Conservation (phyloP, 805 yeast species). For the Wickerhamiella siamensis region DNA sequence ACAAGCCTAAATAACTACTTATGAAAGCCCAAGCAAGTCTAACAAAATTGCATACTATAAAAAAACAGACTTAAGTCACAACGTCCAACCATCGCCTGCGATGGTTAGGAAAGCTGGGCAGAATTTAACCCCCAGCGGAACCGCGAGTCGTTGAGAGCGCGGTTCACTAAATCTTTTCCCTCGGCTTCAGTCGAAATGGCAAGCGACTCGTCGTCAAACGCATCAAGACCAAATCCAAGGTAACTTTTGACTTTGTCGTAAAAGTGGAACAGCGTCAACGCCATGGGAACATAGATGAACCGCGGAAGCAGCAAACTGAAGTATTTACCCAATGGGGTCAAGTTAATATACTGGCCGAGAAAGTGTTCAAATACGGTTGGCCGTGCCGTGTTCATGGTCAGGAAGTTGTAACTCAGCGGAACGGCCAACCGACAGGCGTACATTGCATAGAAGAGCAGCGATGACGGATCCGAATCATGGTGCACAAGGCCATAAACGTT, state of each 20-base stretch:
- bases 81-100: too few species aligned
- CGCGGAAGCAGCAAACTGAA: conserved; percentile 68
- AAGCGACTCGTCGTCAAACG: conserved; percentile 23
- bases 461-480: conserved; percentile 56
- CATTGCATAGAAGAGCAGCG: conserved; percentile 62
- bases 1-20: too few species aligned
- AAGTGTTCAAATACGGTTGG: conserved; percentile 51
- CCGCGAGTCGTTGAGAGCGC: conserved; percentile 20
- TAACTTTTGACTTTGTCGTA: conserved; percentile 43
- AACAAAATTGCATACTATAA: too few species aligned
- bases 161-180: conserved; percentile 23
- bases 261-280: conserved; percentile 48
- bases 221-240: conserved; percentile 28
- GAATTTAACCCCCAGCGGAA: conserved; percentile 4
- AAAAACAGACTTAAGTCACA: too few species aligned
- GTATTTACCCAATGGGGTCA: conserved; percentile 58
- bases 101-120: background rate
- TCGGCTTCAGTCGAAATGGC: conserved; percentile 19
- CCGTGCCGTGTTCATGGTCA: conserved; percentile 46
- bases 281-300: conserved; percentile 53
- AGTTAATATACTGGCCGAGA: conserved; percentile 59
- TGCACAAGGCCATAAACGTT: conserved; percentile 65
- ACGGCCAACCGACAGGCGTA: conserved; percentile 71
- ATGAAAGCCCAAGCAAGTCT: too few species aligned
- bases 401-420: conserved; percentile 66